These are phyloP conservation scores for Nitzschia palea DNA, from an alignment of 108 stramenopile species.

Conservation along the genomic window DNA sequence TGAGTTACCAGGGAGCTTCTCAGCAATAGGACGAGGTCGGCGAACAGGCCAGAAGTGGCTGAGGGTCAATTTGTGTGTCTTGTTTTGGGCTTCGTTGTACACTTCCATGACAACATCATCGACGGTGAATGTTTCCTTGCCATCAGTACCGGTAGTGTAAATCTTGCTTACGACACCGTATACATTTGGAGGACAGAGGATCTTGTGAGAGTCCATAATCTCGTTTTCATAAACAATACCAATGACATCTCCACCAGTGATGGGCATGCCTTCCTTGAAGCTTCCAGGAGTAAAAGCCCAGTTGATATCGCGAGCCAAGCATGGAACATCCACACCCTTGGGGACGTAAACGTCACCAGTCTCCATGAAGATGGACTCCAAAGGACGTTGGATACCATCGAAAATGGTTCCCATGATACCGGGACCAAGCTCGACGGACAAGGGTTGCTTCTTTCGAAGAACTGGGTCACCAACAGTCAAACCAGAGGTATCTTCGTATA, in stretches of 20 bases:
- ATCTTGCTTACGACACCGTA: slow-evolving; percentile 96
- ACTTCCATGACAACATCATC: slow-evolving; percentile 99
- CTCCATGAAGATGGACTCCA: slow-evolving; percentile 90
- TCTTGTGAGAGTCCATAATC: slow-evolving; percentile 96
- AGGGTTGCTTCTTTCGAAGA: slow-evolving; percentile 93
- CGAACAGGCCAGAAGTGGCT: slow-evolving; percentile 99
- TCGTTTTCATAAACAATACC: slow-evolving; percentile 98
- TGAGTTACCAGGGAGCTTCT: slow-evolving; percentile 97
- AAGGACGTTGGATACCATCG: slow-evolving; percentile 99
- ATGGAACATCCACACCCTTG: slow-evolving; percentile 96
- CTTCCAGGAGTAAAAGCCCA: slow-evolving; percentile 94
- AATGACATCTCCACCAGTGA: slow-evolving; percentile 94
- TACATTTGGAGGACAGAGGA: slow-evolving; percentile 98
- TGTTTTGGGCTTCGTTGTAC: slow-evolving; percentile 86
- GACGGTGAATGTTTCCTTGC: slow-evolving; percentile 89
- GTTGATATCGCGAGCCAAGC: slow-evolving; percentile 81
- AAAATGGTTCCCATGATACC: slow-evolving; percentile 99
- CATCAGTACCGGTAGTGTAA: slow-evolving; percentile 92
- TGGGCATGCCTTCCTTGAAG: slow-evolving; percentile 92
- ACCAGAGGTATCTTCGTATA: slow-evolving; percentile 98
- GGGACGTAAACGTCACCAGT: slow-evolving; percentile 95
- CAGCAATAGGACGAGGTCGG: slow-evolving; percentile 94
- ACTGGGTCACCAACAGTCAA: slow-evolving; percentile 98
- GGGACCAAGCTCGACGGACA: slow-evolving; percentile 97
- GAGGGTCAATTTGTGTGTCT: slow-evolving; percentile 87